Evolutionary conservation across 2,329 filamentous ascomycete genomes (phyloP).

Genomic region (Colletotrichum sp.): DNA sequence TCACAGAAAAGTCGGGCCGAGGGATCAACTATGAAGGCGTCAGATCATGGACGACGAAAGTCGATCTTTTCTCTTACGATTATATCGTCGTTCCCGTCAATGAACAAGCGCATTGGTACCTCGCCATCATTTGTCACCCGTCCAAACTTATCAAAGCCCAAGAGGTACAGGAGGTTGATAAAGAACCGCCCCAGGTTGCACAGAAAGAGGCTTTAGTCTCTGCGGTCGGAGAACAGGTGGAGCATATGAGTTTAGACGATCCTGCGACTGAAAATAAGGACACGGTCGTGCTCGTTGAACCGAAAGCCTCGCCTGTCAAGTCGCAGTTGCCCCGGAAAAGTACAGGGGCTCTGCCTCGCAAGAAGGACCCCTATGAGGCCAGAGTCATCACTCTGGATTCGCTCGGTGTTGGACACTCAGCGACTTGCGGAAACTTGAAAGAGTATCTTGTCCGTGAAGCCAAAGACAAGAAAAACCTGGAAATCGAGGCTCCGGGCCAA

Average conservation of each 20-base stretch:
- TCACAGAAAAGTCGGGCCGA: slow-evolving; percentile 65
- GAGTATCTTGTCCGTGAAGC: slow-evolving; percentile 81
- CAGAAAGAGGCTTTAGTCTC: slow-evolving; percentile 10
- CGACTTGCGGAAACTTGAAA: slow-evolving; percentile 72
- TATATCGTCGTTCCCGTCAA: slow-evolving; percentile 94
- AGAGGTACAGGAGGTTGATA: not conserved
- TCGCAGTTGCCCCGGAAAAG: slow-evolving; percentile 9
- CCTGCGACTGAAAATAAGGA: not conserved
- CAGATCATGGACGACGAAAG: slow-evolving; percentile 83
- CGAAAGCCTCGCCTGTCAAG: not conserved
- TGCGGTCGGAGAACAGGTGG: not conserved
- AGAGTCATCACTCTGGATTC: slow-evolving; percentile 90
- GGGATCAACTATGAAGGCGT: slow-evolving; percentile 85
- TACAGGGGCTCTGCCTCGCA: slow-evolving; percentile 29
- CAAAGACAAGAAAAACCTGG: slow-evolving; percentile 58
- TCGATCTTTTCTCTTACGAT: slow-evolving; percentile 85
- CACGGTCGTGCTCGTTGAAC: slow-evolving; percentile 3
- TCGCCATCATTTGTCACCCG: slow-evolving; percentile 93
- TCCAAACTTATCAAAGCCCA: slow-evolving; percentile 59
- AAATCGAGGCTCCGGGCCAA: slow-evolving; percentile 39
- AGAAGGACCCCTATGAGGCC: slow-evolving; percentile 59
- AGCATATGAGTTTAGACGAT: slow-evolving; percentile 13
- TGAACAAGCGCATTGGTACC: slow-evolving; percentile 87
- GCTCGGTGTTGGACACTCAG: slow-evolving; percentile 67
- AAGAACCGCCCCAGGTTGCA: not conserved